Percentiles rank a stretch among this genome's conserved stretches.
These are phyloP conservation scores for Leptographium galeiforme DNA, from an alignment of 2,329 filamentous ascomycete species.

Conservation along the genomic window DNA sequence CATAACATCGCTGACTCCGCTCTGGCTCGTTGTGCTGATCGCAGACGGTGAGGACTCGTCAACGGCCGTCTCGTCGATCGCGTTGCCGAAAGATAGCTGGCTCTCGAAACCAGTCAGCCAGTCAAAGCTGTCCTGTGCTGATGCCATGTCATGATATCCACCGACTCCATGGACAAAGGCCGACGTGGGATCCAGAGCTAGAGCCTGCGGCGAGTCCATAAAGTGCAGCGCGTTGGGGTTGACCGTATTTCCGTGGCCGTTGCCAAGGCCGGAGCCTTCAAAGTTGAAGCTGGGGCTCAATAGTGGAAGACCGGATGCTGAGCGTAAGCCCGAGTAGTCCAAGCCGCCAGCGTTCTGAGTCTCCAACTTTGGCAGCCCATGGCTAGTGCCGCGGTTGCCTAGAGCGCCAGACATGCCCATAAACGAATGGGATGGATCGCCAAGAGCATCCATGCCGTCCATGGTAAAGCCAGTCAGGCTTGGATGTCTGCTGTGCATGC, in stretches of 20 bases:
- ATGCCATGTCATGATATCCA: constrained; percentile 16
- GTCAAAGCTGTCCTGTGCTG: constrained; percentile 58
- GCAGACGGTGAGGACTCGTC: constrained; percentile 92
- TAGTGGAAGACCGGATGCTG: constrained; percentile 55
- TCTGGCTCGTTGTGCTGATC: constrained; percentile 89
- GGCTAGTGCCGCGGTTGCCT: constrained; percentile 51
- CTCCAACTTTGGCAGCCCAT: constrained; percentile 70
- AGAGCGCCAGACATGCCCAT: constrained; percentile 58
- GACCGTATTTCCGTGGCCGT: constrained; percentile 51
- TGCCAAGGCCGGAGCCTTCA: constrained; percentile 56
- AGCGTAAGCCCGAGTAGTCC: constrained; percentile 59
- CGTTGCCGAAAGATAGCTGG: constrained; percentile 52
- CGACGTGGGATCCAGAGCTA: constrained; percentile 39
- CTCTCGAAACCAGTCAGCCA: constrained; percentile 74
- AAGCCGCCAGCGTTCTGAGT: constrained; percentile 55
- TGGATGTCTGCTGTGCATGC: constrained; percentile 55
- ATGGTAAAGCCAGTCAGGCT: constrained; percentile 57
- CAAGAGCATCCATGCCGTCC: constrained; percentile 37
- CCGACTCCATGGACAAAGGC: constrained; percentile 22
- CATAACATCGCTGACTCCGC: constrained; percentile 82
- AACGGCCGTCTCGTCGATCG: constrained; percentile 59
- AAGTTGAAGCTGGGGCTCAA: constrained; percentile 58
- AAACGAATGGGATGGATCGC: constrained; percentile 31
- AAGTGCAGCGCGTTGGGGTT: constrained; percentile 71
- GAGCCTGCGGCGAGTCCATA: constrained; percentile 55